Evolutionary conservation across 1,139 yeast genomes (phyloP).

Genomic region (Blastobotrys capitulatus): DNA sequence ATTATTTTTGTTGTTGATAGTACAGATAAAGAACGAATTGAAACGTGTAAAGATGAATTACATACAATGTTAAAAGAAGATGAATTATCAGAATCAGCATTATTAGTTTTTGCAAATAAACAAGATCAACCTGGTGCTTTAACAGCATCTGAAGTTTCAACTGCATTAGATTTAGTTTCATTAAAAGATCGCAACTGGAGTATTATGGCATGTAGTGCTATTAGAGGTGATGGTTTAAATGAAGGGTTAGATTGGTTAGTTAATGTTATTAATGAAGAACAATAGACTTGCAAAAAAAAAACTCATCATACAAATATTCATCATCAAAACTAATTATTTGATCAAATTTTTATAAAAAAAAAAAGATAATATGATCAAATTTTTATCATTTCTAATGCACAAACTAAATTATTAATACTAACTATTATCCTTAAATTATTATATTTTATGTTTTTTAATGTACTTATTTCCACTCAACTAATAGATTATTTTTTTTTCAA

Average conservation of each 20-base stretch:
- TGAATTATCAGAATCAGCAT: constrained; percentile 82
- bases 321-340: too few relatives aligned
- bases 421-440: too few relatives aligned
- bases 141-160: constrained; percentile 91
- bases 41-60: constrained; percentile 79
- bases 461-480: too few relatives aligned
- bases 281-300: too few relatives aligned
- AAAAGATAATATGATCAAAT: too few relatives aligned
- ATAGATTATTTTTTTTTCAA: too few relatives aligned
- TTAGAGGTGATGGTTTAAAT: constrained; percentile 90
- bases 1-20: constrained; percentile 96
- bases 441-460: too few relatives aligned
- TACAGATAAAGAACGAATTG: constrained; percentile 90
- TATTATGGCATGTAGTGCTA: constrained; percentile 93
- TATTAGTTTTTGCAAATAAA: constrained; percentile 92
- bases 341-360: too few relatives aligned
- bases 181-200: constrained; percentile 97
- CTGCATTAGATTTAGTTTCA: constrained; percentile 77
- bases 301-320: too few relatives aligned
- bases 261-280: constrained; percentile 86
- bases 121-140: constrained; percentile 97
- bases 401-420: too few relatives aligned
- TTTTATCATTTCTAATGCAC: too few relatives aligned
- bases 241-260: constrained; percentile 98
- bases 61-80: constrained; percentile 92